Conservation (phyloP, 2,329 filamentous ascomycete species). For the Albifimbria verrucaria region DNA sequence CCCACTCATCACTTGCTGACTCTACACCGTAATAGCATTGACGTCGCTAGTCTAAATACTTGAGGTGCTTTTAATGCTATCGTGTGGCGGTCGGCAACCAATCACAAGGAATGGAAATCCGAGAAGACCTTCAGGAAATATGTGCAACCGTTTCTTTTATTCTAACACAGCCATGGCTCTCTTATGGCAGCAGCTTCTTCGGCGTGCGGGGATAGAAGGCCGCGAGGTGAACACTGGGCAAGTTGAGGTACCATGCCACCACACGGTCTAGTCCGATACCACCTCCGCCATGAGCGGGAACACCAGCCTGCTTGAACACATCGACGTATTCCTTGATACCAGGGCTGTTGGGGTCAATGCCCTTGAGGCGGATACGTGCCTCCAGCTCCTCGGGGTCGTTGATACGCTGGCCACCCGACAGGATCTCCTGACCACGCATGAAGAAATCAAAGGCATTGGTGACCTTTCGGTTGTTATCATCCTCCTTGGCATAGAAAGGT, state of each 20-base stretch:
- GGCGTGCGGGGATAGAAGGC: conserved; percentile 58
- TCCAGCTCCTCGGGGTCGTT: conserved; percentile 75
- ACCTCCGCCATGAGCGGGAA: conserved; percentile 86
- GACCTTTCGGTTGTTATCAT: conserved; percentile 58
- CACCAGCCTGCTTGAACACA: conserved; percentile 75
- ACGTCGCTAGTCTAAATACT: too few species aligned
- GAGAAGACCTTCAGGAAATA: too few species aligned
- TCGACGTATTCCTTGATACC: conserved; percentile 90
- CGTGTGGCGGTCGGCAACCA: too few species aligned
- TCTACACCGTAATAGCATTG: too few species aligned
- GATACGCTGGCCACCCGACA: conserved; percentile 89
- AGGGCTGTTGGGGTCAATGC: conserved; percentile 69
- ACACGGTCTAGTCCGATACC: conserved; percentile 89
- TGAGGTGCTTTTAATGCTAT: too few species aligned
- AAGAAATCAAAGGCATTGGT: conserved; percentile 79
- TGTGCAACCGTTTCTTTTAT: too few species aligned
- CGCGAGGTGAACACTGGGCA: conserved; percentile 58
- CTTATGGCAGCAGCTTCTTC: conserved; percentile 53
- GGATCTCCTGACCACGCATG: conserved; percentile 87
- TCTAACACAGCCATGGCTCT: too few species aligned
- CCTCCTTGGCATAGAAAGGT: conserved; percentile 89
- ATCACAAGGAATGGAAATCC: too few species aligned
- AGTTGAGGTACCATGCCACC: conserved; percentile 61
- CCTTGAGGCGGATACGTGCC: conserved; percentile 72
- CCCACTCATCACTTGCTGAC: too few species aligned